A percentile compares a stretch with the other conserved stretches of the same genome.
Conservation (phyloP, 306 rosid genomes). For the Chamaecrista fasciculata region DNA sequence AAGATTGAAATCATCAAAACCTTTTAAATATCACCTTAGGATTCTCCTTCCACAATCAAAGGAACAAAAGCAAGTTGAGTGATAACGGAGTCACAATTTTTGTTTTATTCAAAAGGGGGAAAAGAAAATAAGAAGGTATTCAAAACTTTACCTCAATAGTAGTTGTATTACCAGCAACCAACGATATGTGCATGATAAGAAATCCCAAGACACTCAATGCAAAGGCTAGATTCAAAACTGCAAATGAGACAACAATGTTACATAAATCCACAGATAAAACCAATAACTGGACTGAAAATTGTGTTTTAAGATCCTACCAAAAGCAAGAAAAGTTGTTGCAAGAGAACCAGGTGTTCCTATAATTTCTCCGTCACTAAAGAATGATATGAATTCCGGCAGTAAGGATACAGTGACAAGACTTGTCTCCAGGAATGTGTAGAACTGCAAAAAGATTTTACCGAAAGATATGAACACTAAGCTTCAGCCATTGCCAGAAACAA, state of each 20-base stretch:
- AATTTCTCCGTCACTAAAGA: conserved; percentile 71
- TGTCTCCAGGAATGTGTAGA: conserved; percentile 81
- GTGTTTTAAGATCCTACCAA: conserved; percentile 46
- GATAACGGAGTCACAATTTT: not conserved
- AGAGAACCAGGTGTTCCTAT: conserved; percentile 74
- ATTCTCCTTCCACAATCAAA: not conserved
- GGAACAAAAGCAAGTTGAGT: not conserved
- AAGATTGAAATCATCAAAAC: not conserved
- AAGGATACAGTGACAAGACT: conserved; percentile 65
- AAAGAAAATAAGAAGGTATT: not conserved
- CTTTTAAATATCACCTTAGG: not conserved
- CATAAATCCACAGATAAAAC: conserved; percentile 10
- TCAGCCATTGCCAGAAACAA: not conserved
- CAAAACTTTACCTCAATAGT: conserved; percentile 62
- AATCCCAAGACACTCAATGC: conserved; percentile 77
- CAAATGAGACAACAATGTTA: conserved; percentile 11
- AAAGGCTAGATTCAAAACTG: conserved; percentile 78
- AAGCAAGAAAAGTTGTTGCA: conserved; percentile 76
- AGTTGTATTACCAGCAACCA: conserved; percentile 66
- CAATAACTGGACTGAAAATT: not conserved
- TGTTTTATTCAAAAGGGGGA: not conserved
- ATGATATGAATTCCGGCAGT: conserved; percentile 62
- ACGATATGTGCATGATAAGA: conserved; percentile 63
- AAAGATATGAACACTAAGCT: conserved; percentile 18
- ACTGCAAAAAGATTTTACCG: conserved; percentile 42